A percentile compares a stretch with the other conserved stretches of the same genome.
These are phyloP conservation scores for Symbiodinium pilosum DNA, from an alignment of 73 alveolate species.

Conservation along the genomic window DNA sequence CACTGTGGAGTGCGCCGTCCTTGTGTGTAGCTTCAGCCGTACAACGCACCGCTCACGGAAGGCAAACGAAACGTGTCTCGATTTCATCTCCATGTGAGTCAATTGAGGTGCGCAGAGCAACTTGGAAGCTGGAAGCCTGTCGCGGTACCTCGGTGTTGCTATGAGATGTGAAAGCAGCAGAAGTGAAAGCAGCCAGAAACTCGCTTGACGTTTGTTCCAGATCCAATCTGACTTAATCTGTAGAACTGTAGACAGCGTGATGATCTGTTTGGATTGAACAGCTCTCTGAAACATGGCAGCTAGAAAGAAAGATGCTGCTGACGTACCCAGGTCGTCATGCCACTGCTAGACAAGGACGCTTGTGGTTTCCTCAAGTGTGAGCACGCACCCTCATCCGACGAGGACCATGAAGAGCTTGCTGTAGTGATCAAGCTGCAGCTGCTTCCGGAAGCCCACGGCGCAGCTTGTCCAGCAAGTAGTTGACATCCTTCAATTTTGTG, in stretches of 20 bases:
- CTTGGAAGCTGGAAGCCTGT: conserved; percentile 52
- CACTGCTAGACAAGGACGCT: neutral
- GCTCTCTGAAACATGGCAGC: too few relatives aligned
- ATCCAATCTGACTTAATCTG: too few relatives aligned
- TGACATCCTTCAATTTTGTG: too few relatives aligned
- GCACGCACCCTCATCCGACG: neutral
- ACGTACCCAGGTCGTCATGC: neutral
- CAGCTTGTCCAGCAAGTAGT: too few relatives aligned
- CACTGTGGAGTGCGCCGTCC: neutral
- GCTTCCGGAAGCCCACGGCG: neutral
- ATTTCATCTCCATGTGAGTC: too few relatives aligned
- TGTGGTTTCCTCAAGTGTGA: neutral
- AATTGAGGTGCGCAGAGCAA: neutral
- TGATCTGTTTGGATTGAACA: too few relatives aligned
- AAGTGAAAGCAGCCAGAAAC: too few relatives aligned
- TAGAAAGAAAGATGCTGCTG: too few relatives aligned
- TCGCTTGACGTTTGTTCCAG: too few relatives aligned
- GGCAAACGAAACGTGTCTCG: too few relatives aligned
- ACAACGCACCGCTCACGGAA: too few relatives aligned
- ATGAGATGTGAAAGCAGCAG: neutral
- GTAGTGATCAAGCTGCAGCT: neutral
- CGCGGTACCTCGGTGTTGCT: neutral
- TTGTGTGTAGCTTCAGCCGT: too few relatives aligned
- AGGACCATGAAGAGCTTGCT: neutral
- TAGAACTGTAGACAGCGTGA: neutral